Evolutionary conservation across 2,329 filamentous ascomycete genomes (phyloP).

Genomic region (Talaromyces sp.): DNA sequence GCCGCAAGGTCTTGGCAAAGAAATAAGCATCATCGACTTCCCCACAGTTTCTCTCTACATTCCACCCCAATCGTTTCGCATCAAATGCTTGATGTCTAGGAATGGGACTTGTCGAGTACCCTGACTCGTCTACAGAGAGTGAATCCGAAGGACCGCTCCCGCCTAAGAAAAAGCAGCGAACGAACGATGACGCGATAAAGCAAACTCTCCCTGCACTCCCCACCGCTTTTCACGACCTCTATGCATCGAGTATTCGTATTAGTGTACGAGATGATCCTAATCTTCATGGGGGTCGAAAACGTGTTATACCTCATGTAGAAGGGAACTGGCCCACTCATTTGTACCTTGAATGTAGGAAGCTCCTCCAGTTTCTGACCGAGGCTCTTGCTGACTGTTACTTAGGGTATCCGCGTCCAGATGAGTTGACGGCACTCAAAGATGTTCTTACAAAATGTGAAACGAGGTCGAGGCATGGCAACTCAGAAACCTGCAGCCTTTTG

Average conservation of each 20-base stretch:
- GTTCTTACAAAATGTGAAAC: constrained; percentile 28
- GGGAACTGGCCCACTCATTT: constrained; percentile 93
- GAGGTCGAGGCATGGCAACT: constrained; percentile 42
- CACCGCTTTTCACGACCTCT: constrained; percentile 78
- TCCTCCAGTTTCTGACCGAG: neutral
- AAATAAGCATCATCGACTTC: constrained; percentile 3
- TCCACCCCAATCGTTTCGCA: constrained; percentile 16
- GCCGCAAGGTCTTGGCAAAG: constrained; percentile 8
- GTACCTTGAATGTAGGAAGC: constrained; percentile 76
- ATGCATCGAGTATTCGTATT: constrained; percentile 74
- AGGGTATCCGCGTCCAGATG: constrained; percentile 41
- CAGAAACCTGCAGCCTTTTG: constrained; percentile 62
- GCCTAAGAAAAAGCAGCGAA: constrained; percentile 26
- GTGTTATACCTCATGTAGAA: constrained; percentile 75
- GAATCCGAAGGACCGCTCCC: constrained; percentile 22
- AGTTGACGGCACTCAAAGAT: constrained; percentile 31
- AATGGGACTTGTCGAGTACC: constrained; percentile 66
- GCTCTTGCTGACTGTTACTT: constrained; percentile 19
- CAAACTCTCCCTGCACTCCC: constrained; percentile 67
- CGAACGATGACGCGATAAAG: constrained; percentile 12
- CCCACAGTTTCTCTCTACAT: constrained; percentile 20
- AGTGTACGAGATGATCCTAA: constrained; percentile 76
- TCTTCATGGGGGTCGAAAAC: constrained; percentile 79
- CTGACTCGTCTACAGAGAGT: constrained; percentile 43
- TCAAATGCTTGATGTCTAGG: constrained; percentile 7